Base-by-base conservation (phyloP, 2,329 filamentous ascomycete genomes). In the Aquanectria penicillioides region DNA sequence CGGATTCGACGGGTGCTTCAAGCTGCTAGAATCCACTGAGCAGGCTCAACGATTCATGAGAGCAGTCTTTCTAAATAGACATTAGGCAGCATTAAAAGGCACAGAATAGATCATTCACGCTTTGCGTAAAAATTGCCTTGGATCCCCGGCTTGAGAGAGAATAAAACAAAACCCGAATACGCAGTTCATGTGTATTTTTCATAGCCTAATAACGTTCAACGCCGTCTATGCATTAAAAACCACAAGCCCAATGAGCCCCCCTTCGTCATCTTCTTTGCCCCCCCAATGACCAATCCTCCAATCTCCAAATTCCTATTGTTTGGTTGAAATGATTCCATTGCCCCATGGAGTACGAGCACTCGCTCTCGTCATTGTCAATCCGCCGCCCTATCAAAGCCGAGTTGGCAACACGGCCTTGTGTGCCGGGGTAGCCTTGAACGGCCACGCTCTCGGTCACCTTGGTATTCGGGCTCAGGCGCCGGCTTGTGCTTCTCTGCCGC, bases 171-270 rank as follows among this genome's bases (percentile, higher is more conserved):
- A 22, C 17, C 20, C 15, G 15, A 26, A 23, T 62, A 36, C 54
- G 57, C 50, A 59, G 56, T 65, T 50, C 37, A 54, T 60, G 51
- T 68, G 54, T 69, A 61, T 69, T 63, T 67, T 68, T 63, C 66
- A 55, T 62, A 55, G 59, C 66, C 64, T 69, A 58, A 61, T 67
- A 59, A 67, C 66, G 64, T 71, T 71, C 70, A 73, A 74, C 69
- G 73, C 69, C 73, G 61, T 74, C 69, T 72, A 74, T 73, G 71
- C 68, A 73, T 70, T 69, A 69, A 68, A 53, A 46, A 64, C 59
- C 59, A 44, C 59, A 60, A 61, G 61, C 60, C 67, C 47, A 63
- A 66, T 59, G 47, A 52, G 15, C 61, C 53, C 58, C 60, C 59
- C 40, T 46, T 50, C 25, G 37, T 47, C 51, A 34, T 56, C 47